Percentiles rank a stretch among this genome's conserved stretches.
Evolutionary conservation across 441 rosid genomes (phyloP).

Genomic region (Populus hybrid): DNA sequence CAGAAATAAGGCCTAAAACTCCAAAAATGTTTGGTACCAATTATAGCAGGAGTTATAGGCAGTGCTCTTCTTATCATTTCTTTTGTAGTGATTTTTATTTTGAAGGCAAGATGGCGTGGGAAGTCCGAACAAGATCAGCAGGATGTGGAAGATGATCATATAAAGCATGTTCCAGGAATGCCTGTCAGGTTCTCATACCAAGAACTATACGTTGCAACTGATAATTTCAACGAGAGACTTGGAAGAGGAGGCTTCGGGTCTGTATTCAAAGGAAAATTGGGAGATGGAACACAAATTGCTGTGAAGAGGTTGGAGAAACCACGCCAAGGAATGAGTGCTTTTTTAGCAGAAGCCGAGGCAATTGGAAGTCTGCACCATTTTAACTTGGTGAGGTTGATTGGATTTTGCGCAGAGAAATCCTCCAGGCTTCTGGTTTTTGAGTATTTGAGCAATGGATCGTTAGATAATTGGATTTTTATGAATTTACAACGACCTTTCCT

Average conservation of each 20-base stretch:
- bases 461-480: constrained; percentile 20
- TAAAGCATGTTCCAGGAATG: constrained; percentile 16
- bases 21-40: neutral
- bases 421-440: constrained; percentile 17
- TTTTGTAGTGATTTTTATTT: neutral
- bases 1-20: neutral
- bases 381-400: constrained; percentile 21
- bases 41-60: neutral
- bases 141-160: neutral
- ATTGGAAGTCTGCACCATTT: constrained; percentile 22
- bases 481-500: neutral
- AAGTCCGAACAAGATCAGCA: neutral
- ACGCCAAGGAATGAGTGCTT: constrained; percentile 8
- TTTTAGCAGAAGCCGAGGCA: constrained; percentile 18
- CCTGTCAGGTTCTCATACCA: constrained; percentile 7
- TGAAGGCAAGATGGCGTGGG: neutral
- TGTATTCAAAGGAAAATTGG: constrained; percentile 12
- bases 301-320: constrained; percentile 14
- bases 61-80: neutral
- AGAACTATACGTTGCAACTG: neutral
- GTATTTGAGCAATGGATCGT: constrained; percentile 15
- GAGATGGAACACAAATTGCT: constrained; percentile 13
- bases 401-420: constrained; percentile 20
- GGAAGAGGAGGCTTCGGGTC: constrained; percentile 21
- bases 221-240: constrained; percentile 11